Percentiles rank a stretch among this genome's conserved stretches.
Evolutionary conservation across 2,329 filamentous ascomycete genomes (phyloP).

Genomic region (Microdochium trichocladiopsis): DNA sequence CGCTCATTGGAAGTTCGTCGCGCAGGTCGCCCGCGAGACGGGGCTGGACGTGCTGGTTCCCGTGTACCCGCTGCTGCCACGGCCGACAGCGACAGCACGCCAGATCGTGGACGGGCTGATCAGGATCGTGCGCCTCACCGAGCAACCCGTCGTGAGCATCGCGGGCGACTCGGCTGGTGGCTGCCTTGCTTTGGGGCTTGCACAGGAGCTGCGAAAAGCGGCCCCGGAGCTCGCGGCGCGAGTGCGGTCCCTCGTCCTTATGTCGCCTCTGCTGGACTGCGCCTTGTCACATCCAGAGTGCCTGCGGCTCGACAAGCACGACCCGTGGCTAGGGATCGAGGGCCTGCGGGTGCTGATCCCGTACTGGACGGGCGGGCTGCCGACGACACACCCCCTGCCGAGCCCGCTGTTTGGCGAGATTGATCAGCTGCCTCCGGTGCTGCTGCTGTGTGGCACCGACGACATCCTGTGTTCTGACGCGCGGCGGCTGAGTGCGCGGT

Average conservation of each 20-base stretch:
- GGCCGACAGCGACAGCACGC: slow-evolving; percentile 2
- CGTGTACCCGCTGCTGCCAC: slow-evolving; percentile 5
- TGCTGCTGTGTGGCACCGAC: slow-evolving; percentile 4
- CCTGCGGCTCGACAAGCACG: not conserved
- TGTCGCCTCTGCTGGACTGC: slow-evolving; percentile 5
- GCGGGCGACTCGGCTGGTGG: slow-evolving; percentile 7
- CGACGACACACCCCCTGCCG: not conserved
- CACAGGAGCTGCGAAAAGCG: slow-evolving; percentile 1
- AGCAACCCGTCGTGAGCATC: slow-evolving; percentile 4
- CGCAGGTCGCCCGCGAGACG: slow-evolving; percentile 2
- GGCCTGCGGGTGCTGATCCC: not conserved
- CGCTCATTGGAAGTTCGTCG: slow-evolving; percentile 4
- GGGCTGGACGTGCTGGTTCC: slow-evolving; percentile 6
- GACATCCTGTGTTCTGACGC: slow-evolving; percentile 6
- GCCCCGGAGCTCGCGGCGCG: not conserved
- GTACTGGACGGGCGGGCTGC: not conserved
- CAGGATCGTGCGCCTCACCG: not conserved
- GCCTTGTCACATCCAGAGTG: slow-evolving; percentile 3
- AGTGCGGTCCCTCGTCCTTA: slow-evolving; percentile 3
- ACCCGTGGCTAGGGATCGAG: slow-evolving; percentile 4
- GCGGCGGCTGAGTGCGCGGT: slow-evolving; percentile 3
- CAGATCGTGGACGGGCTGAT: slow-evolving; percentile 2
- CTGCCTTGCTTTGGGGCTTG: not conserved
- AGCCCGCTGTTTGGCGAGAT: slow-evolving; percentile 6
- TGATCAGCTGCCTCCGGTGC: slow-evolving; percentile 1